Base-by-base conservation (phyloP, 2,329 filamentous ascomycete species). In the Stachybotrys elegans region DNA sequence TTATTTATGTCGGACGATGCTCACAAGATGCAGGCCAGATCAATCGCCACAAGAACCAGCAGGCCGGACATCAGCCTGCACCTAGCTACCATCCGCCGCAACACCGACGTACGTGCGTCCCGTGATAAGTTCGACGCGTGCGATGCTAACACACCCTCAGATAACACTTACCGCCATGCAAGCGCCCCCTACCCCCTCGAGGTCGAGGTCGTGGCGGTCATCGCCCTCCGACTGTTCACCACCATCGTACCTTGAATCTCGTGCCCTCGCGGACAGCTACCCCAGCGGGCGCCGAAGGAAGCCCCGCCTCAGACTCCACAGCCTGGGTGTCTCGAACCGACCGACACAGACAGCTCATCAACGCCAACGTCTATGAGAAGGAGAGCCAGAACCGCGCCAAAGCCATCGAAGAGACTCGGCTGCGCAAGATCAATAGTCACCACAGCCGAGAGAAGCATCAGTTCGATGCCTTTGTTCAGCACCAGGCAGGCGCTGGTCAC, bases 321-420 rank as follows among this genome's bases (percentile, higher is more conserved):
- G 59, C 57, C 4, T 92, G 85, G 81, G 78, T 93, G 34, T 78
- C 82, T 6, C 86, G 83, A 59, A 84, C 74, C 40, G 86, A 87
- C 60, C 84, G 85, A 40, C 86, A 91, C 59, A 78, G 87, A 59
- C 88, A 94, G 62, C 70, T 94, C 32, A 93, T 94, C 65, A 94
- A 92, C 59, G 79, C 84, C 17, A 79, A 80, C 14, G 78, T 92
- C 1, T 93, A 85, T 60, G 83, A 90, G 50, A 84, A 88, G 60
- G 83, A 88, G 48, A 73, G 76, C 11, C 79, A 87, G 58, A 77
- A 78, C 22, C 79, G 86, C 36, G 70, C 78, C 9, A 84, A 81
- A 57, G 85, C 84, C 11, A 86, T 91, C 35, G 84, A 88, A 51
- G 78, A 86, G 55, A 86, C 81, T 2, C 73, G 78, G 13, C 71